Evolutionary conservation across 495 filamentous ascomycete genomes (phyloP).

Genomic region (Tuber aestivum): DNA sequence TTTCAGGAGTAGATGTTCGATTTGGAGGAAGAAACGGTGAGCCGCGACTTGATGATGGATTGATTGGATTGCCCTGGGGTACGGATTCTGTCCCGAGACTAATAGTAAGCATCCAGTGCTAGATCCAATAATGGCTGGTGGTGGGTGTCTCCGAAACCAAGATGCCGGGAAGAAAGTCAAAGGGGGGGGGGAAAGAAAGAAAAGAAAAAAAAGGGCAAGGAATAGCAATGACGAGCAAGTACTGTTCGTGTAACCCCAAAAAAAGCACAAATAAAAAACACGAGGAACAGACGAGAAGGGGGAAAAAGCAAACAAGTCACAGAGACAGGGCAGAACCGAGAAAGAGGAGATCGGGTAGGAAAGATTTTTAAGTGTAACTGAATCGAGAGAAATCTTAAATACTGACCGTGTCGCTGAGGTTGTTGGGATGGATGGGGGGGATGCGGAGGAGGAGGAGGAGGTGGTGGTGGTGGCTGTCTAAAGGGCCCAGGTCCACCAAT

Average conservation of each 20-base stretch:
- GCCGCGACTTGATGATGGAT: conserved; percentile 35
- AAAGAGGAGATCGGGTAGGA: conserved; percentile 12
- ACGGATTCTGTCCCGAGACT: conserved; percentile 36
- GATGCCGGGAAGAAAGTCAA: conserved; percentile 23
- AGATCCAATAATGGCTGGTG: conserved; percentile 28
- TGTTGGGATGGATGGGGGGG: conserved; percentile 30
- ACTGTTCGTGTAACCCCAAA: conserved; percentile 35
- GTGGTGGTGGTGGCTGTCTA: conserved; percentile 27
- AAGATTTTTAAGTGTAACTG: background rate
- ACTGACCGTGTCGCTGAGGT: conserved; percentile 38
- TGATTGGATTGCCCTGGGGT: conserved; percentile 38
- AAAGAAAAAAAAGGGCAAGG: conserved; percentile 34
- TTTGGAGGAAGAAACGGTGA: conserved; percentile 37
- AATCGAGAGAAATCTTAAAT: conserved; percentile 19
- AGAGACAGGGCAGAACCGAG: conserved; percentile 22
- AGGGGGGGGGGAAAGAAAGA: too few species aligned
- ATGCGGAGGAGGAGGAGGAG: conserved; percentile 21
- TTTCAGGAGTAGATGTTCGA: conserved; percentile 39
- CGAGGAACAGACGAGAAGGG: conserved; percentile 20
- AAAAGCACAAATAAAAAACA: background rate
- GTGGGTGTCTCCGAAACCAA: conserved; percentile 30
- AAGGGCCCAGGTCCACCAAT: conserved; percentile 33
- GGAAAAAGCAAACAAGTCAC: conserved; percentile 33
- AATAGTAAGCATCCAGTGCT: conserved; percentile 29
- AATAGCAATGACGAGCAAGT: conserved; percentile 32